These are phyloP conservation scores for Talaromyces albobiverticillius DNA, from an alignment of 2,329 filamentous ascomycete genomes.

Conservation along the genomic window DNA sequence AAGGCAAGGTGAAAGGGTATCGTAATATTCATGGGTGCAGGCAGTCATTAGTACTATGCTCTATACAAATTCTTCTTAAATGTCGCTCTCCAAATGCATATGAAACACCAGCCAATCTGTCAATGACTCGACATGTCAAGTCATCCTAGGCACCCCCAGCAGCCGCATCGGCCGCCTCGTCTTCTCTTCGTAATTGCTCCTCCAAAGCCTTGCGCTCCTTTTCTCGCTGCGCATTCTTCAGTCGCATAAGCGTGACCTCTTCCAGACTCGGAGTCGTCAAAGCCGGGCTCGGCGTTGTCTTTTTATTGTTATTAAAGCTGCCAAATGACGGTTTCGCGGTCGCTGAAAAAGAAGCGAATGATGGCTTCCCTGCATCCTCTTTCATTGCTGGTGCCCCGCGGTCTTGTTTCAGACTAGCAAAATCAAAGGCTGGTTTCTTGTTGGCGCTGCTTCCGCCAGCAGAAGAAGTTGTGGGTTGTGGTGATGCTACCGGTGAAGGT, in stretches of 20 bases:
- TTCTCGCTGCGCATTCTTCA: conserved; percentile 56
- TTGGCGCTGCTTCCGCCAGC: conserved; percentile 22
- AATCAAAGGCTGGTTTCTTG: conserved; percentile 27
- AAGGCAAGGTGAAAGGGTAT: conserved; percentile 3
- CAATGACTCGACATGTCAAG: background rate
- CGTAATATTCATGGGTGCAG: background rate
- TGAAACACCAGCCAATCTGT: too few relatives aligned
- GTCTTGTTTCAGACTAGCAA: conserved; percentile 29
- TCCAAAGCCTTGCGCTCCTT: conserved; percentile 53
- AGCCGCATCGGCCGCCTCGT: conserved; percentile 42
- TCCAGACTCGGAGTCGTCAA: conserved; percentile 39
- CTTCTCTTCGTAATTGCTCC: conserved; percentile 51
- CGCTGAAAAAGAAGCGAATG: conserved; percentile 12
- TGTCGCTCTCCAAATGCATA: background rate
- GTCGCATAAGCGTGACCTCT: conserved; percentile 53
- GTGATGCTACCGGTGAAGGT: background rate
- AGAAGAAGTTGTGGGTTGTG: background rate
- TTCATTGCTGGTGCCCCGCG: conserved; percentile 16
- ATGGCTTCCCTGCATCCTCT: conserved; percentile 16
- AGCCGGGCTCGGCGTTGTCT: conserved; percentile 20
- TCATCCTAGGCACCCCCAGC: conserved; percentile 14
- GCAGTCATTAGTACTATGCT: background rate
- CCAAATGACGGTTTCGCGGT: background rate
- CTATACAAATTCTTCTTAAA: background rate
- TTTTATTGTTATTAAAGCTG: background rate